phyloP scores from a whole-genome alignment of 169 alveolate genomes.

The Plasmodium yoelii region DNA sequence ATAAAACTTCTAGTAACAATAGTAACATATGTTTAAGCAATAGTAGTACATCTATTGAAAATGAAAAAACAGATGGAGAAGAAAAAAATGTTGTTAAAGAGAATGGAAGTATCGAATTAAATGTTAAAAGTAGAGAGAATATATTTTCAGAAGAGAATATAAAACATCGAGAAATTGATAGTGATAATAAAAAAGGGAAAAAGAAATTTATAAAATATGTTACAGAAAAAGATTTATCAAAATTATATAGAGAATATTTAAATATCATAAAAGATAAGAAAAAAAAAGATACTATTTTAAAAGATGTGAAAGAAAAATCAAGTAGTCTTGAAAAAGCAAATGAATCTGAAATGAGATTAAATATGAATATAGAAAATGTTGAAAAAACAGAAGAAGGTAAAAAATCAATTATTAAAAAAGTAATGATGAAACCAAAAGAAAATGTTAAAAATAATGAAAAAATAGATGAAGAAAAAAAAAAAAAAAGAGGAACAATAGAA shows the following conservation, averaged over 20 bases:
- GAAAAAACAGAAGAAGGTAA: background rate
- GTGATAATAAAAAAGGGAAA: slow-evolving; percentile 21
- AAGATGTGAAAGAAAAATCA: background rate
- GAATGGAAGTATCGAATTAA: background rate
- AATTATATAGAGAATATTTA: slow-evolving; percentile 38
- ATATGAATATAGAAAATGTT: background rate
- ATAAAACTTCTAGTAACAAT: too few relatives aligned
- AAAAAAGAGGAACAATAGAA: background rate
- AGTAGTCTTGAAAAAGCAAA: background rate
- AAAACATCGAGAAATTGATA: slow-evolving; percentile 7
- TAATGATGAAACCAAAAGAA: background rate
- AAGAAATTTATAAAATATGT: slow-evolving; percentile 24
- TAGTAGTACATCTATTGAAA: too few relatives aligned
- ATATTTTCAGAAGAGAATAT: background rate
- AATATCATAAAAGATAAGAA: slow-evolving; percentile 20
- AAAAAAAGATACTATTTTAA: background rate
- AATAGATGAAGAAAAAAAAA: background rate
- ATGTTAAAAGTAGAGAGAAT: slow-evolving; percentile 4
- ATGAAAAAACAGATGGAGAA: too few relatives aligned
- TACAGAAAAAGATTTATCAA: slow-evolving; percentile 58
- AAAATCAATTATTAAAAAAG: background rate
- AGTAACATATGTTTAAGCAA: too few relatives aligned
- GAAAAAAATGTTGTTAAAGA: too few relatives aligned
- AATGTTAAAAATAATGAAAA: background rate
- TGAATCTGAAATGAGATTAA: background rate